Conservation (phyloP, 768 basidiomycete genomes). For the Lactarius hatsudake region DNA sequence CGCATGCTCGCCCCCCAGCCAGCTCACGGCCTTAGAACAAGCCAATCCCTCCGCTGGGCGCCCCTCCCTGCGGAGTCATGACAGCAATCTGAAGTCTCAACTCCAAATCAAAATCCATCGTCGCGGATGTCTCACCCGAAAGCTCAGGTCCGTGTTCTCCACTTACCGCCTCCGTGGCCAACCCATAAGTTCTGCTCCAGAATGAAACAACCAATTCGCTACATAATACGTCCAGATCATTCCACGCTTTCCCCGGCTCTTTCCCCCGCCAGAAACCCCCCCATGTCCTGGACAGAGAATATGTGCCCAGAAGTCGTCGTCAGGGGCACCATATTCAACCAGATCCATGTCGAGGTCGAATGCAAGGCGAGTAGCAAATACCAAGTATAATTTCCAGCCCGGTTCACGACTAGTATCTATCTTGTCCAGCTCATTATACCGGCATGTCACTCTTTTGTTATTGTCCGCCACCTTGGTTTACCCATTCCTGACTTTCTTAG, state of each 20-base stretch:
- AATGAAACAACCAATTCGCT: neutral
- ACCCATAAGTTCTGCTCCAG: neutral
- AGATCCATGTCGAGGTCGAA: conserved; percentile 18
- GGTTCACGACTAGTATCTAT: neutral
- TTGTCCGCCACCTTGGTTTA: neutral
- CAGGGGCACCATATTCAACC: conserved; percentile 8
- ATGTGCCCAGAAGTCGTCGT: conserved; percentile 4
- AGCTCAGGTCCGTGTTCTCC: conserved; percentile 12
- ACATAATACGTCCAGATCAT: neutral
- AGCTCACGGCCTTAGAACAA: neutral
- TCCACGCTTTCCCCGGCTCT: neutral
- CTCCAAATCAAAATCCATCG: conserved; percentile 16
- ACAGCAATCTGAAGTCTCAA: neutral
- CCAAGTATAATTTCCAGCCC: neutral
- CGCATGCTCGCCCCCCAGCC: neutral
- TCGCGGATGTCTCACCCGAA: conserved; percentile 1
- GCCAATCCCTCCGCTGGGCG: neutral
- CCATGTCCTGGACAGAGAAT: conserved; percentile 9
- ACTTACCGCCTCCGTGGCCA: neutral
- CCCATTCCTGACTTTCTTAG: neutral
- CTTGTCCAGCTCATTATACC: conserved; percentile 15
- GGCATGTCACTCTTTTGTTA: neutral
- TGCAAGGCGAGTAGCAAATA: conserved; percentile 11
- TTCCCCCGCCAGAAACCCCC: neutral
- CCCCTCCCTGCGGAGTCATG: neutral